Evolutionary conservation across 2,329 filamentous ascomycete species (phyloP).

Genomic region (Alternaria arbusti): DNA sequence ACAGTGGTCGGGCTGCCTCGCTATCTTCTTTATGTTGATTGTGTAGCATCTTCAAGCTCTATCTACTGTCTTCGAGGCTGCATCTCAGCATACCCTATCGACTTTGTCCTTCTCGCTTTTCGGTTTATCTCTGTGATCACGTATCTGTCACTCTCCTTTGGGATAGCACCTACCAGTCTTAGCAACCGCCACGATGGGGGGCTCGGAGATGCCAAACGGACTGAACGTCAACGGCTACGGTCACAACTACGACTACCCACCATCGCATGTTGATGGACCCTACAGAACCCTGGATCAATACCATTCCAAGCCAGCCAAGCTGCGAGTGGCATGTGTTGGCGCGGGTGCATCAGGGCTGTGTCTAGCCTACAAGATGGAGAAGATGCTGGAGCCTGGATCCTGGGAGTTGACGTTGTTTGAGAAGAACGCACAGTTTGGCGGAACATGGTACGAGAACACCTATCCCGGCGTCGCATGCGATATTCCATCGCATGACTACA

Average conservation of each 20-base stretch:
- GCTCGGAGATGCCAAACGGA: slow-evolving; percentile 37
- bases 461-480: slow-evolving; percentile 46
- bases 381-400: slow-evolving; percentile 36
- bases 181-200: slow-evolving; percentile 27
- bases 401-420: slow-evolving; percentile 41
- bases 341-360: slow-evolving; percentile 42
- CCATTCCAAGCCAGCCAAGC: slow-evolving; percentile 40
- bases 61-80: neutral
- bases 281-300: slow-evolving; percentile 43
- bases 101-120: neutral
- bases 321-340: slow-evolving; percentile 39
- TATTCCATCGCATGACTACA: slow-evolving; percentile 62
- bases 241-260: slow-evolving; percentile 38
- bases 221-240: slow-evolving; percentile 37
- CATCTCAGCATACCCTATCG: neutral
- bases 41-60: slow-evolving; percentile 1
- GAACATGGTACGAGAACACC: slow-evolving; percentile 45
- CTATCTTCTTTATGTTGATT: neutral
- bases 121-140: neutral
- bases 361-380: slow-evolving; percentile 44
- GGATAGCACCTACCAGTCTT: neutral
- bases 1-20: slow-evolving; percentile 21
- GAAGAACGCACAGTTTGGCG: slow-evolving; percentile 40
- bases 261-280: slow-evolving; percentile 35
- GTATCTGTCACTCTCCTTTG: neutral